These are phyloP conservation scores for Falciphora oryzae DNA, from an alignment of 2,329 filamentous ascomycete species.

Conservation along the genomic window DNA sequence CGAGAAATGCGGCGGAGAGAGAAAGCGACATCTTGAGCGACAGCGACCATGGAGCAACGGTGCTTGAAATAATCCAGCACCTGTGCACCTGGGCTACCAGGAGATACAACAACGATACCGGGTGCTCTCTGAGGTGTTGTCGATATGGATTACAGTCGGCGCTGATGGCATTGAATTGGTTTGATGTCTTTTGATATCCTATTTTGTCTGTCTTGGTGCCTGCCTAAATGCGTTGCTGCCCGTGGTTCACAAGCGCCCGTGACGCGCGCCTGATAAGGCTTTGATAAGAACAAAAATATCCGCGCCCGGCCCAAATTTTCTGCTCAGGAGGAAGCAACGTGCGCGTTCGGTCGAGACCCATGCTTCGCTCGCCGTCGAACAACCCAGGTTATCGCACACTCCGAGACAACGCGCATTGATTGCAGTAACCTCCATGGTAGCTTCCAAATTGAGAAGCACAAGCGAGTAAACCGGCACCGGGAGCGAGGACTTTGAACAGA, in stretches of 20 bases:
- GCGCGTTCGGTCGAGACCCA: background rate
- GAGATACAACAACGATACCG: no score
- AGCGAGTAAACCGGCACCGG: conserved; percentile 11
- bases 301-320: background rate
- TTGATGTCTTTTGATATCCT: no score
- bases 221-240: no score
- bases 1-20: no score
- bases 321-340: background rate
- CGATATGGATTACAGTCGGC: no score
- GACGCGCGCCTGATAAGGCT: background rate
- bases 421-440: background rate
- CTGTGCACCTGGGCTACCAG: no score
- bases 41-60: no score
- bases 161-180: no score
- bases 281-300: background rate
- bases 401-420: background rate
- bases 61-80: no score
- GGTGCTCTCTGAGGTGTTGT: no score
- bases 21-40: no score
- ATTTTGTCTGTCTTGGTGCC: no score
- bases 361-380: background rate
- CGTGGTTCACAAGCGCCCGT: background rate
- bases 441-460: background rate
- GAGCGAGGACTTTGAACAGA: conserved; percentile 15
- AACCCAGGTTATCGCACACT: background rate